A percentile compares a stretch with the other conserved stretches of the same genome.
Conservation (phyloP, 2,329 filamentous ascomycete genomes). For the Stemphylium lycopersici region DNA sequence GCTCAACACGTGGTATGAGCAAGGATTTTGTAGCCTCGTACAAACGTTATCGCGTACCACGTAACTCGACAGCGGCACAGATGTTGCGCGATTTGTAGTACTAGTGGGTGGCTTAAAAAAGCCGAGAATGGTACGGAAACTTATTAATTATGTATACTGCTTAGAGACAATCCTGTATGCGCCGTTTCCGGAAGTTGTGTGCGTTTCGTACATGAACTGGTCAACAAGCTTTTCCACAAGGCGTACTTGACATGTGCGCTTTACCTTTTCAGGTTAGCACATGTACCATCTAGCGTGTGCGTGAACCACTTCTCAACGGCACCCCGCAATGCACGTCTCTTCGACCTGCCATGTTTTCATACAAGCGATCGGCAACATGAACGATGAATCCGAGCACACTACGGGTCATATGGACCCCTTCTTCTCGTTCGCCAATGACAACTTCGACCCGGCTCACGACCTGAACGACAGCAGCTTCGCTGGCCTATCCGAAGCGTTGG, state of each 20-base stretch:
- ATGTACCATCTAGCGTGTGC: background rate
- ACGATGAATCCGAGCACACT: background rate
- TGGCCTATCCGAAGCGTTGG: slow-evolving; percentile 10
- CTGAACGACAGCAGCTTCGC: slow-evolving; percentile 9
- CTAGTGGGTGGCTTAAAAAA: too few relatives aligned
- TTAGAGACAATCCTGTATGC: background rate
- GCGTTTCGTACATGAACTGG: background rate
- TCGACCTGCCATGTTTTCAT: background rate
- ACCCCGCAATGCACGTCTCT: background rate
- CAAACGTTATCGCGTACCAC: background rate
- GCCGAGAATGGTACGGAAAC: too few relatives aligned
- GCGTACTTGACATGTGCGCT: slow-evolving; percentile 16
- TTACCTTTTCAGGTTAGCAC: slow-evolving; percentile 11
- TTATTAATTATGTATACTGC: too few relatives aligned
- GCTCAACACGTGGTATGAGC: too few relatives aligned
- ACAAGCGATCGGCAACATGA: background rate
- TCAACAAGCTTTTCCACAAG: slow-evolving; percentile 6
- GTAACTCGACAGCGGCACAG: background rate
- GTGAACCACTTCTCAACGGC: background rate
- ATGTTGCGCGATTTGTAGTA: too few relatives aligned
- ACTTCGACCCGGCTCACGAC: background rate
- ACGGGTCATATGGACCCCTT: background rate
- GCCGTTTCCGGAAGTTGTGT: background rate
- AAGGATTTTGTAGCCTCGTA: background rate
- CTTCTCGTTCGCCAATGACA: background rate